These are phyloP conservation scores for Aquilaria sinensis DNA, from an alignment of 345 rosid genomes.

Conservation along the genomic window DNA sequence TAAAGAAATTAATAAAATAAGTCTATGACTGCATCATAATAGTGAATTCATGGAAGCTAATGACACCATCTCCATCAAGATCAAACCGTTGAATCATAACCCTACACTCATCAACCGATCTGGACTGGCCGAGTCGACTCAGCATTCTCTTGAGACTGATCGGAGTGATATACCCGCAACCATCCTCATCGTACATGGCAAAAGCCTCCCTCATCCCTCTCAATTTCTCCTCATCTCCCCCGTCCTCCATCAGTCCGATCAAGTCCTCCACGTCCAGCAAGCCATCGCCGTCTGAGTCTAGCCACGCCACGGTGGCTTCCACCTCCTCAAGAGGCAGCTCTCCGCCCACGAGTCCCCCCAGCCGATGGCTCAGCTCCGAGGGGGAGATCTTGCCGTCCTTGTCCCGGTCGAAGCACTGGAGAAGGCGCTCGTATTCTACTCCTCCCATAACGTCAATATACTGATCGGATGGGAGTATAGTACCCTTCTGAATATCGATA, in stretches of 20 bases:
- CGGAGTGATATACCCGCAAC: constrained; percentile 36
- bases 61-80: constrained; percentile 38
- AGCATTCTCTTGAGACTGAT: constrained; percentile 33
- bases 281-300: constrained; percentile 47
- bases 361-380: constrained; percentile 24
- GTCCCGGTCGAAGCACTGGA: constrained; percentile 29
- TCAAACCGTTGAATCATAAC: constrained; percentile 39
- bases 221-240: constrained; percentile 41
- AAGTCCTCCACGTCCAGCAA: constrained; percentile 39
- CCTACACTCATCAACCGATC: constrained; percentile 32
- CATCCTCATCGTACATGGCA: constrained; percentile 35
- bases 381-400: constrained; percentile 49
- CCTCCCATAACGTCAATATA: no score
- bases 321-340: constrained; percentile 27
- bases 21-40: constrained; percentile 27
- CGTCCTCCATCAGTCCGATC: constrained; percentile 34
- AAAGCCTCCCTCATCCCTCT: constrained; percentile 36
- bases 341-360: constrained; percentile 18
- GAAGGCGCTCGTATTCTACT: constrained; percentile 13
- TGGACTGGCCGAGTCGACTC: constrained; percentile 34
- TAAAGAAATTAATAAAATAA: no score
- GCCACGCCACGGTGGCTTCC: constrained; percentile 17
- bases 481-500: no score
- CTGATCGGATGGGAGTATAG: no score
- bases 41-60: constrained; percentile 46